A percentile compares a stretch with the other conserved stretches of the same genome.
Conservation (phyloP, 2,329 filamentous ascomycete species). For the Dothidotthia symphoricarpi region DNA sequence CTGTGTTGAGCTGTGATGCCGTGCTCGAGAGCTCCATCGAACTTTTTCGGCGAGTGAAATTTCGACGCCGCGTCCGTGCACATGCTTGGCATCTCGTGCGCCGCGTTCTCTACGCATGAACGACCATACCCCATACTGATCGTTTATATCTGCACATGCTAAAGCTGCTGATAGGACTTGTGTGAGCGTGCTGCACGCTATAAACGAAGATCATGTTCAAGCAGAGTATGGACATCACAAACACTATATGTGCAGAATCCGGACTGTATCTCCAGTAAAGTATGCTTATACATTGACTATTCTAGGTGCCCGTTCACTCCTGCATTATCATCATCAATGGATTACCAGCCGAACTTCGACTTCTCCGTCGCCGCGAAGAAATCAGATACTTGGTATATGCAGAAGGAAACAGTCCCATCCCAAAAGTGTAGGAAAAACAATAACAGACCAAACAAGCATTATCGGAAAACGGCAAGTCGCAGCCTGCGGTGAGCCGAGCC, state of each 20-base stretch:
- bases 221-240: too few relatives aligned
- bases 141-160: too few relatives aligned
- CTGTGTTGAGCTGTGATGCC: slow-evolving; percentile 13
- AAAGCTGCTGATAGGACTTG: too few relatives aligned
- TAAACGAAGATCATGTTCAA: too few relatives aligned
- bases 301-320: slow-evolving; percentile 16
- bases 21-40: slow-evolving; percentile 12
- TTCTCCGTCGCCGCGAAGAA: slow-evolving; percentile 22
- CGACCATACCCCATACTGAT: too few relatives aligned
- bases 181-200: too few relatives aligned
- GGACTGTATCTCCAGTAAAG: slow-evolving; percentile 1
- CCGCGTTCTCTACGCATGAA: not conserved
- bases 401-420: slow-evolving; percentile 20
- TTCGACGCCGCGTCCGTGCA: slow-evolving; percentile 7
- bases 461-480: slow-evolving; percentile 24
- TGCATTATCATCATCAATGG: slow-evolving; percentile 19
- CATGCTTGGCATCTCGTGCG: slow-evolving; percentile 3
- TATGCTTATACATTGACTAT: slow-evolving; percentile 29
- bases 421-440: slow-evolving; percentile 18
- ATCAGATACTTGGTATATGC: slow-evolving; percentile 42
- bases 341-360: slow-evolving; percentile 17
- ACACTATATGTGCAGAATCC: too few relatives aligned
- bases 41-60: slow-evolving; percentile 20
- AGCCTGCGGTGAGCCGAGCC: slow-evolving; percentile 19
- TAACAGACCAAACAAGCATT: slow-evolving; percentile 27